phyloP scores from a whole-genome alignment of 2,329 filamentous ascomycete species.

The Fusarium sp. region DNA sequence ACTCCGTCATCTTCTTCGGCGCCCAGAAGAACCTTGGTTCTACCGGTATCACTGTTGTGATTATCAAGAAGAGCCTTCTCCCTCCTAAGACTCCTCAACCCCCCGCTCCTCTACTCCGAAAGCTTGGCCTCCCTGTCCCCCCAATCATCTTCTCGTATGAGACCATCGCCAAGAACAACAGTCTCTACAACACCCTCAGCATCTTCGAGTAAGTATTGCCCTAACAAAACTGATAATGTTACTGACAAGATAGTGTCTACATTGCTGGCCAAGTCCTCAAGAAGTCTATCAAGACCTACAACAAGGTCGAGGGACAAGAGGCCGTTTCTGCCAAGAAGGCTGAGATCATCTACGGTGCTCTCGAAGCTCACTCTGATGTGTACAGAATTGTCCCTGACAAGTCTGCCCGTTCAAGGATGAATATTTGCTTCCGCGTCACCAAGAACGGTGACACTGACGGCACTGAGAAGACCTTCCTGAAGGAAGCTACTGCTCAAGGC shows the following conservation, averaged over 20 bases:
- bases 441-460: constrained; percentile 70
- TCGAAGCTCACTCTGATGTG: constrained; percentile 78
- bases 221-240: not conserved
- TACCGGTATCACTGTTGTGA: constrained; percentile 86
- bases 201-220: constrained; percentile 77
- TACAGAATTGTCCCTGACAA: constrained; percentile 84
- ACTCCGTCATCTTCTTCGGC: constrained; percentile 87
- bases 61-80: constrained; percentile 84
- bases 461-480: constrained; percentile 83
- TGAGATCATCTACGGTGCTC: constrained; percentile 76
- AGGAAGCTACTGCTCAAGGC: constrained; percentile 73
- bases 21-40: constrained; percentile 95
- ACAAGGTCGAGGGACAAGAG: constrained; percentile 82
- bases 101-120: constrained; percentile 74
- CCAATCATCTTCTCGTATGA: constrained; percentile 87
- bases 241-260: constrained; percentile 71
- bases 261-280: constrained; percentile 90
- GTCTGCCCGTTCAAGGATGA: constrained; percentile 85
- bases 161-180: constrained; percentile 90
- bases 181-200: constrained; percentile 93
- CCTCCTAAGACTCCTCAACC: constrained; percentile 75
- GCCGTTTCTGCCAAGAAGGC: constrained; percentile 80
- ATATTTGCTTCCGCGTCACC: constrained; percentile 88
- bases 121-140: constrained; percentile 79
- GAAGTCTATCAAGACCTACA: constrained; percentile 72